These are phyloP conservation scores for Sphagnum magellanicum DNA, from an alignment of 228 moss, liverwort and hornwort species.

Conservation along the genomic window DNA sequence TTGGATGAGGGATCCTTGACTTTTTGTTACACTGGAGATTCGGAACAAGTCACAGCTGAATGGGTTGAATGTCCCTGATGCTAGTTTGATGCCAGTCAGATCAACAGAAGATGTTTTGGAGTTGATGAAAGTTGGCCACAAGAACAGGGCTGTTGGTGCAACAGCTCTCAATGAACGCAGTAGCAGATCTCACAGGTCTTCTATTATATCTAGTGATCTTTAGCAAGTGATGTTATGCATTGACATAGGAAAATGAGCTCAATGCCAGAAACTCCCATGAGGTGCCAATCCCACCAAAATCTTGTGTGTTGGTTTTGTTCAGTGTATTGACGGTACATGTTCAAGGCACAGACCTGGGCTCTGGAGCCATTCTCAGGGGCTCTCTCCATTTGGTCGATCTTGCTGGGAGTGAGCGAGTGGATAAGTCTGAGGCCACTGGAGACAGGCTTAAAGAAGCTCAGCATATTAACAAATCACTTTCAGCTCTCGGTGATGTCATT, in stretches of 20 bases:
- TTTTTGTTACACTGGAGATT: conserved; percentile 67
- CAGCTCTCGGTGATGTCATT: conserved; percentile 90
- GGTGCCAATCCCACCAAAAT: too few relatives aligned
- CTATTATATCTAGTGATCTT: too few relatives aligned
- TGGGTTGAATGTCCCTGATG: conserved; percentile 84
- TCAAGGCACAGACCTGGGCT: conserved; percentile 62
- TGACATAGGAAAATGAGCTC: too few relatives aligned
- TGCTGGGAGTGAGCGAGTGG: conserved; percentile 92
- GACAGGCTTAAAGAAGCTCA: conserved; percentile 96
- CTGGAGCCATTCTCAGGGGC: conserved; percentile 74
- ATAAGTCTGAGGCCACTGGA: conserved; percentile 91
- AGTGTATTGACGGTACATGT: conserved; percentile 93
- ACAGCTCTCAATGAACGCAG: conserved; percentile 91
- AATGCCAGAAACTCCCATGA: too few relatives aligned
- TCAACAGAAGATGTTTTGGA: conserved; percentile 85
- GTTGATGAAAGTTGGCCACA: conserved; percentile 83
- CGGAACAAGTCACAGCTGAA: conserved; percentile 74
- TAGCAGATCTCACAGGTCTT: conserved; percentile 80
- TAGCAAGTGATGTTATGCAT: too few relatives aligned
- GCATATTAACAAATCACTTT: conserved; percentile 91
- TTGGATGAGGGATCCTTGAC: conserved; percentile 20
- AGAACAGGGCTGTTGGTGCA: conserved; percentile 83
- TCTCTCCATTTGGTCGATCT: conserved; percentile 92
- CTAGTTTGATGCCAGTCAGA: conserved; percentile 72
- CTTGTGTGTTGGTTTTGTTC: conserved; percentile 19